Evolutionary conservation across 129 eudicot species (phyloP), one percentile per base, ranked within the genome.

Genomic region (Flaveria brownii): DNA sequence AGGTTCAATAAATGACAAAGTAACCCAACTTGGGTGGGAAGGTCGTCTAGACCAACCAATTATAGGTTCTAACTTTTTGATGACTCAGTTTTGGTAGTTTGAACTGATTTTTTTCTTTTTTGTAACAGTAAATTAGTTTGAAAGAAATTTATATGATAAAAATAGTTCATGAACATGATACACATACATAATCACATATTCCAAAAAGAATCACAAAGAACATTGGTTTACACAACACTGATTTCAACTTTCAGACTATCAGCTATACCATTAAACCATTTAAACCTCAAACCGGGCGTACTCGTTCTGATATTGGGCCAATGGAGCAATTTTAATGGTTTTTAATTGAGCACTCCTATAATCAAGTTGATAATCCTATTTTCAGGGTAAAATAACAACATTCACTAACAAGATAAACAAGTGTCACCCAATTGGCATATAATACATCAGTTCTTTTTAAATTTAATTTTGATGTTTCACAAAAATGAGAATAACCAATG

Each of bases 401-500:
- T 57, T 22, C 28, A 22, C 64, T 20, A 59, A 57, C 30, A 57
- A 3, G 30, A 57, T 12, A 51, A 51, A 51, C 57, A 51, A 7
- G 57, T 0, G 22, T 51, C 57, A 51, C 57, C 1, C 57, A 16
- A 6, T 10, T 51, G 57, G 17, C 57, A 16, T 14, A 54, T 17
- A 1, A 22, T 22, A 54, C 6, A 1, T 54, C 23, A 5, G 8
- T 17, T n/a, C 3, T n/a, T 5, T 30, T 30, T 3, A 30, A 17
- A 17, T 2, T 1, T 17, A 16, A 17, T 30, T 55, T 55, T 55
- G 13, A 55, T 17, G 61, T 17, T 55, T 55, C 26, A 55, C 26
- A 55, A 55, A 72, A 11, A 52, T 66, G 18, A 72, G 50, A 80
- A 72, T 16, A 20, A 42, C 17, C 12, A 51, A 23, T 41, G 22